Base-by-base conservation (phyloP, 2,329 filamentous ascomycete species). In the Claviceps capensis region DNA sequence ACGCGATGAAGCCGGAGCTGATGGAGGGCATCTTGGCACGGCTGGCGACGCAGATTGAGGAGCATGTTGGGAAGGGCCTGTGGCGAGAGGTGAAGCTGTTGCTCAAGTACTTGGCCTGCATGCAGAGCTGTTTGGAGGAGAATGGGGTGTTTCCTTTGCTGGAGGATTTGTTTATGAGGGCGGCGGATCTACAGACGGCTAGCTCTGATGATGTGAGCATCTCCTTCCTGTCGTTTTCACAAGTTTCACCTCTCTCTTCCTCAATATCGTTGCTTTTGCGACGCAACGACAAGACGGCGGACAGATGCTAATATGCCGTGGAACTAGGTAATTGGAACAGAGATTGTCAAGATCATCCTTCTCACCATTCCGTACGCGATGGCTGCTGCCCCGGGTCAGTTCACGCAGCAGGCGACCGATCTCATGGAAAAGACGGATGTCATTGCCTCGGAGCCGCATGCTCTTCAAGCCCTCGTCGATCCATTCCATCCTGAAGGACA, bases 311-410 rank as follows among this genome's bases (percentile, higher is more conserved):
- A 45, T 4, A 4, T 46, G 19, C 23, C 9, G 2, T 23, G 16
- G 16, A 23, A 46, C 19, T 38, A 82, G 78, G 83, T 78, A 0
- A 79, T 84, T 56, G 81, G 81, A 48, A 83, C 94, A 43, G 93
- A 97, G 70, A 79, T 98, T 37, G 89, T 96, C 66, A 97, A 96
- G 70, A 90, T 96, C 60, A 96, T 98, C 58, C 80, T 97, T 45
- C 80, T 96, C 48, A 95, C 91, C 0, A 86, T 98, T 53, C 91
- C 93, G 0, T 98, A 97, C 66, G 76, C 88, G 51, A 83, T 95
- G 76, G 80, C 83, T 9, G 81, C 86, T 2, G 79, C 83, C 0
- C 84, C 86, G 3, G 74, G 76, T 3, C 80, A 82, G 48, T 83
- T 85, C 62, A 81, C 84, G 59, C 76, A 85, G 57, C 86, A 86